Percentiles rank a stretch among this genome's conserved stretches.
Evolutionary conservation across 1,284 basidiomycete genomes (phyloP).

Genomic region (Ceratobasidium sp.): DNA sequence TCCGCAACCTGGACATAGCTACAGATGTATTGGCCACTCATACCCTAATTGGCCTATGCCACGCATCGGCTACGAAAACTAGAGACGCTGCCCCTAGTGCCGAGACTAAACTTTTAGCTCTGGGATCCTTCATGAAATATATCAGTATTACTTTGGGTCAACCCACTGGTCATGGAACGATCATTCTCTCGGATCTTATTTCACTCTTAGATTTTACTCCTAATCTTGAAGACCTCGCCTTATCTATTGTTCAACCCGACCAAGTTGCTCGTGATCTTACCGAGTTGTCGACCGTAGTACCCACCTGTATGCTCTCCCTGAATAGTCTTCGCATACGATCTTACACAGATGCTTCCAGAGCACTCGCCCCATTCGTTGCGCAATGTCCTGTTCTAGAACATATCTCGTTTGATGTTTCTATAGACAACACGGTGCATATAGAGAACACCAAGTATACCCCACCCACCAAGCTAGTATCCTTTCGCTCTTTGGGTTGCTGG

Average conservation of each 20-base stretch:
- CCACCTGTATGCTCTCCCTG: background rate
- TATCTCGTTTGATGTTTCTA: slow-evolving; percentile 20
- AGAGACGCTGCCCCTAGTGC: background rate
- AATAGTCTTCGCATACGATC: slow-evolving; percentile 27
- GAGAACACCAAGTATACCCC: background rate
- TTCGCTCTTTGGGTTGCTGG: slow-evolving; percentile 36
- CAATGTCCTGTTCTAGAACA: slow-evolving; percentile 15
- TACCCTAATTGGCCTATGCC: slow-evolving; percentile 1
- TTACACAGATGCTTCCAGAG: background rate
- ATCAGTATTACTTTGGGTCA: slow-evolving; percentile 16
- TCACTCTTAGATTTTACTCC: background rate
- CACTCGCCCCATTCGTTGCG: background rate
- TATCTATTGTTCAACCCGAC: slow-evolving; percentile 25
- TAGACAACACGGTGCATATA: background rate
- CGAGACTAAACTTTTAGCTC: background rate
- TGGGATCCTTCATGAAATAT: slow-evolving; percentile 31
- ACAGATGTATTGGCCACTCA: slow-evolving; percentile 11
- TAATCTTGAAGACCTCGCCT: slow-evolving; percentile 14
- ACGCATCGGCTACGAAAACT: background rate
- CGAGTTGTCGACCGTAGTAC: background rate
- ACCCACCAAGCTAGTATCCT: slow-evolving; percentile 11
- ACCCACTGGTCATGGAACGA: slow-evolving; percentile 27
- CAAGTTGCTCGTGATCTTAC: slow-evolving; percentile 3
- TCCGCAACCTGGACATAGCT: slow-evolving; percentile 19
- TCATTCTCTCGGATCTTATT: background rate